A percentile compares a stretch with the other conserved stretches of the same genome.
These are phyloP conservation scores for Eimeria maxima DNA, from an alignment of 169 alveolate species.

Conservation along the genomic window DNA sequence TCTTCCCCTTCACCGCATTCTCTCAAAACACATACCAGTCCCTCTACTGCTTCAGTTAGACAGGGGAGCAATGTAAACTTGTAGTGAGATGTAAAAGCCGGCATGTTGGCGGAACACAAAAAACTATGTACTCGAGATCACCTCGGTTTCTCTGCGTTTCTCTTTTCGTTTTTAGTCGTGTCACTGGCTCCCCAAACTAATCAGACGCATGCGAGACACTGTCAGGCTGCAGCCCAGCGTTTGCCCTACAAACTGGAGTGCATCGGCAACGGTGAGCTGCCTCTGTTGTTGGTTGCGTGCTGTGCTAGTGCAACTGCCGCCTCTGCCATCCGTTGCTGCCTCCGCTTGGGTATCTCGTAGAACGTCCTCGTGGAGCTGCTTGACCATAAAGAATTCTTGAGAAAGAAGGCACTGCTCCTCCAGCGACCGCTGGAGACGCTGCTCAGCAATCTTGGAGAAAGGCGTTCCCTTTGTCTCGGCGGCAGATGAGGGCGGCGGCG, in stretches of 20 bases:
- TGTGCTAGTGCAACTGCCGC: not conserved
- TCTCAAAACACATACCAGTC: not conserved
- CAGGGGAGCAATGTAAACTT: not conserved
- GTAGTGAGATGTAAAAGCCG: not conserved
- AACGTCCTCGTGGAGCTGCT: not conserved
- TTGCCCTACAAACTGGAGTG: conserved; percentile 25
- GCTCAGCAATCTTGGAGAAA: not conserved
- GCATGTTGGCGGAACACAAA: not conserved
- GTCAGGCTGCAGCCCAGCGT: conserved; percentile 44
- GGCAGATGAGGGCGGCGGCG: not conserved
- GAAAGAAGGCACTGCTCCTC: conserved; percentile 51
- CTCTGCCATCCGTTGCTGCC: not conserved
- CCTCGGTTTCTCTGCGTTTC: not conserved
- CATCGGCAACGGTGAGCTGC: conserved; percentile 25
- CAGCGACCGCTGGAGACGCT: not conserved
- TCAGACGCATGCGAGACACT: conserved; percentile 36
- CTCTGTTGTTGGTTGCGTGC: not conserved
- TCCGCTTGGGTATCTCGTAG: not conserved
- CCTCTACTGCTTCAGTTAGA: not conserved
- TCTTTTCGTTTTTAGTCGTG: not conserved
- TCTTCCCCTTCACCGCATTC: not conserved
- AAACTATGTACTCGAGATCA: not conserved
- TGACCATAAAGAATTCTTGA: conserved; percentile 46
- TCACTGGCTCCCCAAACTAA: conserved; percentile 12
- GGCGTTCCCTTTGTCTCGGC: not conserved